Percentiles rank a stretch among this genome's conserved stretches.
These are phyloP conservation scores for Hymenochaete sp. DNA, from an alignment of 1,284 basidiomycete species.

Conservation along the genomic window DNA sequence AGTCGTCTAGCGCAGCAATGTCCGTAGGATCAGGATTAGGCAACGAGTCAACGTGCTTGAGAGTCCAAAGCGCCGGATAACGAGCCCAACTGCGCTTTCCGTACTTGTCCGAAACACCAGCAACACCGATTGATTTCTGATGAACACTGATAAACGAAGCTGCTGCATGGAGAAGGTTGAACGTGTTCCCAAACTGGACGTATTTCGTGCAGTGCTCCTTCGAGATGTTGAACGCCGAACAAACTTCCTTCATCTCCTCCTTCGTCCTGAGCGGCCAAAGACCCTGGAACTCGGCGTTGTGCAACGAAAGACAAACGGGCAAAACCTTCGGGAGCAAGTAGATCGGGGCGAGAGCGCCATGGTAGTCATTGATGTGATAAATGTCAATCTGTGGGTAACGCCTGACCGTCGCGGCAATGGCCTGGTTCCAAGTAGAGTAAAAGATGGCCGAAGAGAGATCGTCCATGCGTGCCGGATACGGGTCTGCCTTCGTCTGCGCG, in stretches of 20 bases:
- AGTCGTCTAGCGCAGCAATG: constrained; percentile 84
- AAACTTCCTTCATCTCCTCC: constrained; percentile 96
- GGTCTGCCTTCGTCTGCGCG: constrained; percentile 88
- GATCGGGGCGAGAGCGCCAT: constrained; percentile 82
- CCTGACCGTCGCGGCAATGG: constrained; percentile 82
- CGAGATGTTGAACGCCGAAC: constrained; percentile 91
- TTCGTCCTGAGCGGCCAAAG: constrained; percentile 91
- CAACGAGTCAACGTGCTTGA: constrained; percentile 89
- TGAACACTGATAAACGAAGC: constrained; percentile 87
- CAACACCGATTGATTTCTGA: constrained; percentile 87
- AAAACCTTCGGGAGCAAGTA: constrained; percentile 86
- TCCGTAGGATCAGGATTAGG: constrained; percentile 91
- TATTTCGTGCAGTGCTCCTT: constrained; percentile 93
- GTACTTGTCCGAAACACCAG: constrained; percentile 93
- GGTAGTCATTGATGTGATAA: constrained; percentile 87
- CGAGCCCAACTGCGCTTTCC: constrained; percentile 93
- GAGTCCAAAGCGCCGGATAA: constrained; percentile 89
- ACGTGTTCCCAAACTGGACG: constrained; percentile 93
- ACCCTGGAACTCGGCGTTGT: constrained; percentile 95
- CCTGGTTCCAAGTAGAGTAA: constrained; percentile 96
- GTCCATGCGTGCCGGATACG: constrained; percentile 93
- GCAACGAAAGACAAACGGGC: constrained; percentile 84
- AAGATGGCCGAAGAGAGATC: constrained; percentile 91
- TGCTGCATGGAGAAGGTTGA: constrained; percentile 86
- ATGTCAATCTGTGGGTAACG: constrained; percentile 81